phyloP scores from a whole-genome alignment of 1,284 basidiomycete genomes.

The Ustilago lituana region DNA sequence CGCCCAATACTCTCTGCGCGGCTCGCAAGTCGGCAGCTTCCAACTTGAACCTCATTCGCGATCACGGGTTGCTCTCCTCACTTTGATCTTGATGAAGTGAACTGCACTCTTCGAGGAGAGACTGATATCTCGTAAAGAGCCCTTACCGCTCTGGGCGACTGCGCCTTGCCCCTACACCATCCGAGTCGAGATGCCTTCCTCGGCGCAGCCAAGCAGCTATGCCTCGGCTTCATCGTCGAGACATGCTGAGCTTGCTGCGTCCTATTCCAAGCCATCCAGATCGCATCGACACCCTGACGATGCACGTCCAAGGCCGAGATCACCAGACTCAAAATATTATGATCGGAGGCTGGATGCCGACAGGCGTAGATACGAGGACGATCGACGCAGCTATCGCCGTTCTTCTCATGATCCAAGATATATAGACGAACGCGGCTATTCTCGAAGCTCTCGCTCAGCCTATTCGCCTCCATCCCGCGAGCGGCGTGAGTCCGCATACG shows the following conservation, averaged over 20 bases:
- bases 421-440: slow-evolving; percentile 4
- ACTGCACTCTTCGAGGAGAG: neutral
- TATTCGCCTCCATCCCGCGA: slow-evolving; percentile 4
- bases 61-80: too few relatives aligned
- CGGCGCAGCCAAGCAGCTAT: slow-evolving; percentile 12
- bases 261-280: slow-evolving; percentile 12
- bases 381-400: slow-evolving; percentile 1
- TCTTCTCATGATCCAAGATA: slow-evolving; percentile 1
- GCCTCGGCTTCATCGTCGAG: slow-evolving; percentile 23
- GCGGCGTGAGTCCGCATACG: neutral
- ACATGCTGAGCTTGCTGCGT: slow-evolving; percentile 8
- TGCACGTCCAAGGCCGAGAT: neutral
- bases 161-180: neutral
- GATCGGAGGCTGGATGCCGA: slow-evolving; percentile 11
- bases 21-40: too few relatives aligned
- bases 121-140: neutral
- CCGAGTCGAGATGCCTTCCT: slow-evolving; percentile 21
- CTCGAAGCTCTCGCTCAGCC: neutral
- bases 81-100: neutral
- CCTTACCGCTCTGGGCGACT: neutral
- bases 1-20: too few relatives aligned
- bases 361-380: slow-evolving; percentile 1
- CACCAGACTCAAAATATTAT: slow-evolving; percentile 1
- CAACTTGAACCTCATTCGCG: too few relatives aligned
- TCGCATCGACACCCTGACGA: slow-evolving; percentile 4